Percentiles rank a stretch among this genome's conserved stretches.
These are phyloP conservation scores for Iris pallida DNA, from an alignment of 116 monocot species.

Conservation along the genomic window DNA sequence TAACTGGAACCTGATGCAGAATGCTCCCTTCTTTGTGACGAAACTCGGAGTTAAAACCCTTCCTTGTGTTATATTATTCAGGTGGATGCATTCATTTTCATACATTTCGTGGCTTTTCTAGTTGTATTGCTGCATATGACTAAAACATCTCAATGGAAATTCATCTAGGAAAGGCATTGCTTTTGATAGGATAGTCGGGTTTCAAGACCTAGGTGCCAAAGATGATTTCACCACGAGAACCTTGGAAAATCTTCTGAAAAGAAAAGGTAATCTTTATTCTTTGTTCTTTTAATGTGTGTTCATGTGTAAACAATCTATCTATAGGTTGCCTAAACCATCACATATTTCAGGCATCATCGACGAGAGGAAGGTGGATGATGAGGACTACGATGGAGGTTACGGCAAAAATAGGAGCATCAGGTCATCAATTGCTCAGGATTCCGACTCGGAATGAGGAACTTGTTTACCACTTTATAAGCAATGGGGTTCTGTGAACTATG, in stretches of 20 bases:
- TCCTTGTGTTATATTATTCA: slow-evolving; percentile 76
- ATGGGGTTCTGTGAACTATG: too few species aligned
- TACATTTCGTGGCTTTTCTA: slow-evolving; percentile 1
- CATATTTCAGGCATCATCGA: slow-evolving; percentile 58
- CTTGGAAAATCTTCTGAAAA: slow-evolving; percentile 63
- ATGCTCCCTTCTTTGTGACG: slow-evolving; percentile 81
- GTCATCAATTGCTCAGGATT: slow-evolving; percentile 47
- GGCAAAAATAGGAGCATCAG: slow-evolving; percentile 45
- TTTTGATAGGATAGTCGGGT: slow-evolving; percentile 65
- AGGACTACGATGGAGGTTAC: slow-evolving; percentile 28
- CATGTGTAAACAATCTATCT: not conserved
- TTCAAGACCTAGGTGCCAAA: slow-evolving; percentile 74
- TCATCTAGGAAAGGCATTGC: slow-evolving; percentile 72
- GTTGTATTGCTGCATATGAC: not conserved
- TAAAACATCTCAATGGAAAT: slow-evolving; percentile 5
- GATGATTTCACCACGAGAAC: slow-evolving; percentile 77
- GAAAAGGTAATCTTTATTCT: slow-evolving; percentile 44
- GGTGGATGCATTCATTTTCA: slow-evolving; percentile 20
- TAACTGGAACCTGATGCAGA: slow-evolving; percentile 29
- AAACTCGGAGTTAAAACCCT: slow-evolving; percentile 74
- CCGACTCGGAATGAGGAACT: slow-evolving; percentile 64
- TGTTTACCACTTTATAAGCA: too few species aligned
- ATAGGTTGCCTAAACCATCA: not conserved
- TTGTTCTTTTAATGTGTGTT: not conserved
- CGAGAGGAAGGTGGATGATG: slow-evolving; percentile 37